Evolutionary conservation across 208 protist species (phyloP).

Genomic region (Leishmania martiniquensis): DNA sequence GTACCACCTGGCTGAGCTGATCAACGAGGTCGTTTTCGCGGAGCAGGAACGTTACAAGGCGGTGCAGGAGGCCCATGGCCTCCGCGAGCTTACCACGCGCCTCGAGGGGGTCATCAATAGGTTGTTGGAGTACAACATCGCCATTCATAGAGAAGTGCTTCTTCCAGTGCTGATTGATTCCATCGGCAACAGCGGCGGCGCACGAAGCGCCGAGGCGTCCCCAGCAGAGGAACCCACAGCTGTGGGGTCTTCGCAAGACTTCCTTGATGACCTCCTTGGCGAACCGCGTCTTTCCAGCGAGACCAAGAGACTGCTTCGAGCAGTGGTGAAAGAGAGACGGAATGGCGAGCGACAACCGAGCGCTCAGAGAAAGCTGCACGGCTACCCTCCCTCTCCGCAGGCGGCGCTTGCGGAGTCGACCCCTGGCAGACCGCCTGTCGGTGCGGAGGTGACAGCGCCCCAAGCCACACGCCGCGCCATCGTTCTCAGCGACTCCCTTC

Average conservation of each 20-base stretch:
- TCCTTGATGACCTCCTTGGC: slow-evolving; percentile 28
- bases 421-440: background rate
- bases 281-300: slow-evolving; percentile 35
- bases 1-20: slow-evolving; percentile 77
- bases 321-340: slow-evolving; percentile 19
- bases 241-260: slow-evolving; percentile 6
- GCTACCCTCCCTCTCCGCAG: background rate
- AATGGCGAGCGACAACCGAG: background rate
- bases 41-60: slow-evolving; percentile 52
- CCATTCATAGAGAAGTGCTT: slow-evolving; percentile 55
- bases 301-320: slow-evolving; percentile 32
- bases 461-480: slow-evolving; percentile 23
- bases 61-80: slow-evolving; percentile 15
- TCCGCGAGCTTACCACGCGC: slow-evolving; percentile 32
- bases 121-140: slow-evolving; percentile 54
- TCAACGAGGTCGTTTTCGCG: slow-evolving; percentile 76
- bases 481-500: slow-evolving; percentile 23
- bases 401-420: background rate
- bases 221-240: slow-evolving; percentile 6
- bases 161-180: slow-evolving; percentile 30
- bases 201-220: background rate
- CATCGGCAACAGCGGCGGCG: background rate
- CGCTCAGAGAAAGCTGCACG: background rate
- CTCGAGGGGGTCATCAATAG: slow-evolving; percentile 48
- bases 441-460: background rate